These are phyloP conservation scores for Daucus carota DNA, from an alignment of 129 eudicot species.

Conservation along the genomic window DH1_v3.0 NC_030383.2:21236501-21237000, in stretches of 20 bases:
- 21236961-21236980: not conserved
- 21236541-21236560: no score
- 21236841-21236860: not conserved
- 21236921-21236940: not conserved
- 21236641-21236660: no score
- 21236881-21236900: not conserved
- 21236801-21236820: not conserved
- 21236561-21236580: no score
- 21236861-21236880: not conserved
- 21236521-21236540: no score
- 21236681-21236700: no score
- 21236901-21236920: not conserved
- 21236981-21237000: not conserved
- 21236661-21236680: no score
- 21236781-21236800: not conserved
- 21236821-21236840: not conserved
- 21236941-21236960: not conserved
- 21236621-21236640: no score
- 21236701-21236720: no score
- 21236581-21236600: no score
- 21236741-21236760: conserved; percentile 70
- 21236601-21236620: no score
- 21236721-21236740: conserved; percentile 78
- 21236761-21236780: not conserved
- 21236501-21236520: no score